Base-by-base conservation (phyloP, 2,329 filamentous ascomycete species). In the Immersiporthe knoxdaviesiana region DNA sequence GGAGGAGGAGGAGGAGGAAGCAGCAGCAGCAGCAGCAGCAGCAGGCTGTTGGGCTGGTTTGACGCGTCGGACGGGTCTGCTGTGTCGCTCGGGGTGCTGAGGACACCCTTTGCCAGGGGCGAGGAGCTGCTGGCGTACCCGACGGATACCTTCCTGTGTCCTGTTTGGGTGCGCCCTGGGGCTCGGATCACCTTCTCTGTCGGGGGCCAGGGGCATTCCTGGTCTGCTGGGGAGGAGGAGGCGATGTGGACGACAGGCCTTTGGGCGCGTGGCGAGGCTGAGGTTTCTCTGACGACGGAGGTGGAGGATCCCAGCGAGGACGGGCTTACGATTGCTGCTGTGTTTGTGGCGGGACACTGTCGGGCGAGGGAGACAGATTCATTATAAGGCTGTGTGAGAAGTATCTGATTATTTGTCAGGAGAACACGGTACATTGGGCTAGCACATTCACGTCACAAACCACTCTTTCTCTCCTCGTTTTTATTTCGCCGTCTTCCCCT, bases 101-200 rank as follows among this genome's bases (percentile, higher is more conserved):
- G 63, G 37, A 47, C 59, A 12, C 62, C 56, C 12, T 47, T n/a
- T 10, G 66, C 62, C 35, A 64, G 47, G 50, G 65, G 67, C n/a
- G 62, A 41, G 30, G 58, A 68, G 35, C 61, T 54, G 24, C 67
- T 69, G 27, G 44, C 62, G 2, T 70, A 72, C 32, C 32, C 37
- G 21, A 68, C 69, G 24, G 72, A 72, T 44, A 71, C 71, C 3
- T 71, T 72, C n/a, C 30, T 73, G 18, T 73, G 70, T 24, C 68
- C 58, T 18, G 66, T 68, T 4, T 68, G 68, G 68, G 54, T 68
- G n/a, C 58, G 59, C 24, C 66, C 68, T 1, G 39, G 65, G 37
- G 68, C 68, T 16, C 32, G 52, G 8, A 27, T 70, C 2, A 41
- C 39, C 3, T 52, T 70, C 37, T 54, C 56, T 24, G 24, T 62